Percentiles rank a stretch among this genome's conserved stretches.
phyloP scores from a whole-genome alignment of 2,329 filamentous ascomycete species.

The Xenoacremonium recifei region DNA sequence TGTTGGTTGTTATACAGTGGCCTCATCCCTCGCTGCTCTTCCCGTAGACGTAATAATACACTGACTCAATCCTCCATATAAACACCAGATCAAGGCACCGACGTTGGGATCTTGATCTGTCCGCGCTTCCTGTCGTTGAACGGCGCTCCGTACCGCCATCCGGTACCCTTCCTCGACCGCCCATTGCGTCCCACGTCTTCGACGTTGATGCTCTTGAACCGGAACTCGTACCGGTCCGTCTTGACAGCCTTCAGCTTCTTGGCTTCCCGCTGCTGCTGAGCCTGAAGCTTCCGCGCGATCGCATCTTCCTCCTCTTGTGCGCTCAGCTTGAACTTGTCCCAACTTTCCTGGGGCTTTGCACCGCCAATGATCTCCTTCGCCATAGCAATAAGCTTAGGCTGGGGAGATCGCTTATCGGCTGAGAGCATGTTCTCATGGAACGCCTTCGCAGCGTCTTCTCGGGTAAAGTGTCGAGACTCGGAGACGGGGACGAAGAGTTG shows the following conservation, averaged over 20 bases:
- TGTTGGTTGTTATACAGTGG: slow-evolving; percentile 28
- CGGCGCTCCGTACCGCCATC: slow-evolving; percentile 64
- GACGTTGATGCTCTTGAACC: slow-evolving; percentile 58
- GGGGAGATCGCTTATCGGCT: slow-evolving; percentile 59
- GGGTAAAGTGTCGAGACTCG: slow-evolving; percentile 62
- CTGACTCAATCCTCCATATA: no score
- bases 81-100: slow-evolving; percentile 45
- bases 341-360: slow-evolving; percentile 34
- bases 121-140: slow-evolving; percentile 61
- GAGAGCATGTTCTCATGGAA: slow-evolving; percentile 61
- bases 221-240: slow-evolving; percentile 58
- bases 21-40: slow-evolving; percentile 13
- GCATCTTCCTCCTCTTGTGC: slow-evolving; percentile 43
- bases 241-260: slow-evolving; percentile 43
- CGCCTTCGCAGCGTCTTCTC: slow-evolving; percentile 63
- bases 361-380: slow-evolving; percentile 47
- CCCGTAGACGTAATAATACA: slow-evolving; percentile 15
- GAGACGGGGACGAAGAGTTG: slow-evolving; percentile 65
- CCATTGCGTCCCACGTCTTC: slow-evolving; percentile 56
- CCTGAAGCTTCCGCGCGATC: slow-evolving; percentile 33
- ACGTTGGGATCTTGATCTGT: slow-evolving; percentile 66
- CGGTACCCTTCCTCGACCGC: slow-evolving; percentile 49
- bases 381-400: slow-evolving; percentile 59
- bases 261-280: slow-evolving; percentile 35
- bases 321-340: slow-evolving; percentile 38